Base-by-base conservation (phyloP, 2,329 filamentous ascomycete genomes). In the Ophiocordyceps robertsii region DNA sequence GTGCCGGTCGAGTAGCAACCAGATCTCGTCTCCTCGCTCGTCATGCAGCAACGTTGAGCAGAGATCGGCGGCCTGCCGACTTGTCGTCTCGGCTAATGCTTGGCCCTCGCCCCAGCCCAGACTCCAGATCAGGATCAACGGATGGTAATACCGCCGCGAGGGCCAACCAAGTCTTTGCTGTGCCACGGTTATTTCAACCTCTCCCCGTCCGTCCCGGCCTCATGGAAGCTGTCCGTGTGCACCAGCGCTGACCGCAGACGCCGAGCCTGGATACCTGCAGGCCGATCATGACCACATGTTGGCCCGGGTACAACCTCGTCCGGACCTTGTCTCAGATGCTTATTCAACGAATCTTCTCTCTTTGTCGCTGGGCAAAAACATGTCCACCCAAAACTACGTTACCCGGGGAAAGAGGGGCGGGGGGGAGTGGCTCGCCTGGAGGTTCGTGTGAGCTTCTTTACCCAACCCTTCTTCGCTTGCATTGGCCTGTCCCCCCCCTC, bases 321-420 rank as follows among this genome's bases (percentile, higher is more conserved):
- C 37, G 24, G 16, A 21, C 8, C 14, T 3, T 44, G 43, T 45
- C 43, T 42, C 40, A 38, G 33, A 19, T 32, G 29, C 19, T 31
- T 42, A 21, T 29, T 37, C 17, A 27, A 39, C n/a, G 14, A 33
- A 24, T 14, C 33, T 30, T 2, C 16, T 32, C 38, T 21, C 10
- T 11, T 17, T 21, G 17, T 37, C 24, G 24, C 24, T 21, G 21
- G 16, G 19, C n/a, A n/a, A 37, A 36, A 16, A 19, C n/a, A 37
- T 19, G 9, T 21, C 19, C 17, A 10, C 24, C 9, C 24, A 27
- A 27, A 27, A 3, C 19, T 27, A 27, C 6, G 24, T 27, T 27
- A 27, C 24, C 24, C 9, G 24, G 24, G 24, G 9, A 27, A 9
- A 27, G 9, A 7, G 24, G 24, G 24, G 24, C 4, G 24, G 24